Base-by-base conservation (phyloP, 1,139 yeast genomes). In the Scheffersomyces parashehatae region DNA sequence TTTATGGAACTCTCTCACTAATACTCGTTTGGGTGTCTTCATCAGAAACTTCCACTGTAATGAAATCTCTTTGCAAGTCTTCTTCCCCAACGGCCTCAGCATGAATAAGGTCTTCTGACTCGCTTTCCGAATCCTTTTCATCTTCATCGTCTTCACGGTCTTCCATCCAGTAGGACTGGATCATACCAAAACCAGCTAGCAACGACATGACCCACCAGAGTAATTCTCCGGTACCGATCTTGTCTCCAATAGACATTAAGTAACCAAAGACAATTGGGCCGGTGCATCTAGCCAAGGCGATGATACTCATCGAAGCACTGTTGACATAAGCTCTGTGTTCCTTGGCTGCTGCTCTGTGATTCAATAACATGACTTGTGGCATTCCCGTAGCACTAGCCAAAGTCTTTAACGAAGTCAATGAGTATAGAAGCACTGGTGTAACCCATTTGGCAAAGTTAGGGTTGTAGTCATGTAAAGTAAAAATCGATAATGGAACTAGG, bases 401-500 rank as follows among this genome's bases (percentile, higher is more conserved):
- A 6, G 56, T 51, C 43, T 54, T 49, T 29, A 55, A 32, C 6
- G 64, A 64, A 9, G 68, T 59, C 13, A 70, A 50, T 2, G 52
- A 29, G 47, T 67, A 68, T 29, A 68, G 49, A 8, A 61, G 43
- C 1, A 47, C 46, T 16, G 51, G 54, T 9, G 68, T 53, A 13
- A 64, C 52, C 54, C 64, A 54, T 1, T 58, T 51, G 4, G 65
- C 60, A 33, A 60, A 54, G 2, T 30, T 35, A 3, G 63, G 45
- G 42, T 65, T 64, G 53, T 66, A 68, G 28, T 52, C 67, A 31
- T 61, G 64, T 30, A 65, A 53, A 6, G 79, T 64, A 50, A 79
- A 77, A 3, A 82, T 69, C 33, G 74, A 60, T 45, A 70, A 76
- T 7, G 88, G 88, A 13, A 79, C 63, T 10, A 68, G 41, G 4